Percentiles rank a stretch among this genome's conserved stretches.
Evolutionary conservation across 768 basidiomycete genomes (phyloP).

Genomic region (Xerocomus spinulosus): DNA sequence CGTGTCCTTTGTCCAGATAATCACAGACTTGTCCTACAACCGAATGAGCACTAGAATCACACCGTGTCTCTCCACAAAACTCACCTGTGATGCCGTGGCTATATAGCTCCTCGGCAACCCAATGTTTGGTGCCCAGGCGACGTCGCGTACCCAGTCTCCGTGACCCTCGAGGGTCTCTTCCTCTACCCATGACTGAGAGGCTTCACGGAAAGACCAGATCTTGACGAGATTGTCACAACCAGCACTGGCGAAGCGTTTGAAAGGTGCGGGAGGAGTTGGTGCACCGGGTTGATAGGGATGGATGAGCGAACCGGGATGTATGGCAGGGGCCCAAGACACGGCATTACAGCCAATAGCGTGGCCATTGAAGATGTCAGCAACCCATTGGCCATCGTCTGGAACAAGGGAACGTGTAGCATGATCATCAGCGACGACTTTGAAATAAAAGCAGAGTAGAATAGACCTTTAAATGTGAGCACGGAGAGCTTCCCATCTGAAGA

Average conservation of each 20-base stretch:
- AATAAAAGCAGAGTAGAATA: slow-evolving; percentile 21
- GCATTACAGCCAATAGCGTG: slow-evolving; percentile 97
- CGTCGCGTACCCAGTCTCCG: slow-evolving; percentile 96
- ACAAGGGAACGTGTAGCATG: too few relatives aligned
- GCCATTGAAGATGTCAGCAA: slow-evolving; percentile 89
- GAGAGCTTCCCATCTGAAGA: slow-evolving; percentile 97
- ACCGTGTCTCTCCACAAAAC: slow-evolving; percentile 8
- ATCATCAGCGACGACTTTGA: background rate
- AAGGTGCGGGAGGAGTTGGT: slow-evolving; percentile 42
- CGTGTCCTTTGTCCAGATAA: slow-evolving; percentile 87
- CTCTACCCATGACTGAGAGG: slow-evolving; percentile 83
- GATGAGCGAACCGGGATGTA: slow-evolving; percentile 80
- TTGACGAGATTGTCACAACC: slow-evolving; percentile 95
- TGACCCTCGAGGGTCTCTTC: slow-evolving; percentile 91
- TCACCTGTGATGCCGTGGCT: slow-evolving; percentile 87
- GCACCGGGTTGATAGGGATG: slow-evolving; percentile 52
- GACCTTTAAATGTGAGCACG: slow-evolving; percentile 94
- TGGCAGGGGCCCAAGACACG: slow-evolving; percentile 95
- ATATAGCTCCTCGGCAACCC: slow-evolving; percentile 93
- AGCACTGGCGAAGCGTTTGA: slow-evolving; percentile 91
- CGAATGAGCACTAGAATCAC: background rate
- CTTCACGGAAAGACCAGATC: slow-evolving; percentile 89
- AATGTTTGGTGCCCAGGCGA: slow-evolving; percentile 98
- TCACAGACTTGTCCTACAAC: slow-evolving; percentile 70
- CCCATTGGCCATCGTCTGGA: slow-evolving; percentile 94